phyloP scores from a whole-genome alignment of 805 yeast genomes.

The Millerago galiae region DNA sequence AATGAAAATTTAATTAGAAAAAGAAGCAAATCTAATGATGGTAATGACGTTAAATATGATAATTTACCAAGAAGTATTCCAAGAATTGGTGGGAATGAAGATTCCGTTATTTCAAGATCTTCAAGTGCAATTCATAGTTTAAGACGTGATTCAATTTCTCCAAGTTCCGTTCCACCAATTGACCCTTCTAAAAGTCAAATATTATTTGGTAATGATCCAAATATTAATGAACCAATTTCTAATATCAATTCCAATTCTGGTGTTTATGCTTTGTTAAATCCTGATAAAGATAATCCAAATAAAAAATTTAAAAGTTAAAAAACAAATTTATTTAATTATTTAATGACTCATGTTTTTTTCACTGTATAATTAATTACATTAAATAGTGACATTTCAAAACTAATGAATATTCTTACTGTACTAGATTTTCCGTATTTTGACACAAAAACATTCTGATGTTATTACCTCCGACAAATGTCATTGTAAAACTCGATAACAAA shows the following conservation, averaged over 20 bases:
- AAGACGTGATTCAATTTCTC: slow-evolving; percentile 2
- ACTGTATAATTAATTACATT: not conserved
- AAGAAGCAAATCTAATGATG: slow-evolving; percentile 21
- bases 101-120: not conserved
- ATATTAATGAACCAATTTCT: not conserved
- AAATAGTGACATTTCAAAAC: no score
- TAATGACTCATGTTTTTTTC: not conserved
- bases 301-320: slow-evolving; percentile 1
- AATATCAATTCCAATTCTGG: slow-evolving; percentile 12
- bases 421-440: no score
- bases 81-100: slow-evolving; percentile 1
- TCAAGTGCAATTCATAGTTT: not conserved
- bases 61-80: slow-evolving; percentile 22
- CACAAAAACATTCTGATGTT: no score
- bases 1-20: slow-evolving; percentile 14
- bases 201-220: not conserved
- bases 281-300: slow-evolving; percentile 13
- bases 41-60: slow-evolving; percentile 1
- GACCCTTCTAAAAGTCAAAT: not conserved
- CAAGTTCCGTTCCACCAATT: not conserved
- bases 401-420: no score
- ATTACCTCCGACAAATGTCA: no score
- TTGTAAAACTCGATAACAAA: no score
- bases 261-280: slow-evolving; percentile 22
- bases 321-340: not conserved